Base-by-base conservation (phyloP, 2,329 filamentous ascomycete genomes). In the Fusarium poae region DNA sequence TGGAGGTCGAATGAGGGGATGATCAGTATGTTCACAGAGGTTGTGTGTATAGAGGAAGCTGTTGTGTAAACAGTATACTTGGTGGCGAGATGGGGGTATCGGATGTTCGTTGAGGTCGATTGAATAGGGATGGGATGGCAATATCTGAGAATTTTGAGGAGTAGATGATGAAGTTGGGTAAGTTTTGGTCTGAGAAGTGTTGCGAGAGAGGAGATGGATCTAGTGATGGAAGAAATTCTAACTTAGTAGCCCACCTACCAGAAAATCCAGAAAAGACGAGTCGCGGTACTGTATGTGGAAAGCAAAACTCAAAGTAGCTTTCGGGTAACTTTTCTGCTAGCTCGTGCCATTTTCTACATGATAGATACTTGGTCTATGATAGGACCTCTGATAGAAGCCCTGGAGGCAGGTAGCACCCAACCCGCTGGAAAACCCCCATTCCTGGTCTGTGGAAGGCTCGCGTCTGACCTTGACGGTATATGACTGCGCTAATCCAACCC, bases 221-320 rank as follows among this genome's bases (percentile, higher is more conserved):
- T 55, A 37, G 43, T 53, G 45, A 53, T 53, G 62, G 66, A 57
- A 69, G 48, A 69, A 69, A 64, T 70, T 70, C 67, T 70, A 39
- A 39, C 35, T 39, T 13, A 43, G 54, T 50, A 69, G 53, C 57
- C 67, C 67, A 70, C 57, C 57, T 67, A 49, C 49, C 43, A 59
- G 54, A 70, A 69, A 67, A 53, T 64, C 57, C 39, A 39, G 46
- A 39, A 40, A 23, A 23, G 32, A 50, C 21, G 16, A 48, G 50
- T 55, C 48, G 57, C 51, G 34, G 48, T 46, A 44, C 46, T 37
- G 21, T 23, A 39, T 39, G 32, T 42, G 50, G 13, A 44, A 15
- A 40, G 21, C 9, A 37, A 29, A 12, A 34, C 20, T 8, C 12
- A 44, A 44, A n/a, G 65, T 68, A 57, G 42, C 42, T 39, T 3